These are phyloP conservation scores for Fusarium austroafricanum DNA, from an alignment of 2,329 filamentous ascomycete genomes.

Conservation along the genomic window DNA sequence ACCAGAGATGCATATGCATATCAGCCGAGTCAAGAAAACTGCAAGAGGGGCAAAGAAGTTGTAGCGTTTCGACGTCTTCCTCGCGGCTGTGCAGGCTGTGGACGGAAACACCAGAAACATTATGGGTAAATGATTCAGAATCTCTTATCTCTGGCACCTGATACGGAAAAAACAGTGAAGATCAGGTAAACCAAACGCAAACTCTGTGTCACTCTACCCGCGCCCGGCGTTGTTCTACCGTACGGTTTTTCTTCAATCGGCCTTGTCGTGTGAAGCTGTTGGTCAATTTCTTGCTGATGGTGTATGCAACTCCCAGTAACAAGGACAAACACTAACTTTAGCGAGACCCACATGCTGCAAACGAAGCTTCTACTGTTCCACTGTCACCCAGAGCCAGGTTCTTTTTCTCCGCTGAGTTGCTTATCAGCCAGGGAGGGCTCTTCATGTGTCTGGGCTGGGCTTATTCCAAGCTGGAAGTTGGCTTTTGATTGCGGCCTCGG, in stretches of 20 bases:
- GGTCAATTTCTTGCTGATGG: conserved; percentile 24
- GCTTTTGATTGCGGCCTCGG: conserved; percentile 21
- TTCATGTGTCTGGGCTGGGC: not conserved
- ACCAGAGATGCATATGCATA: conserved; percentile 15
- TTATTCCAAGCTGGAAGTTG: conserved; percentile 23
- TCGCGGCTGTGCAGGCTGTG: conserved; percentile 3
- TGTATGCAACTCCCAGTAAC: conserved; percentile 38
- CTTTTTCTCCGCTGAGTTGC: not conserved
- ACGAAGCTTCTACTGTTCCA: conserved; percentile 31
- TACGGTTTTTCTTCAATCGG: conserved; percentile 25
- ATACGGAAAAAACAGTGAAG: not conserved
- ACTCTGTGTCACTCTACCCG: conserved; percentile 32
- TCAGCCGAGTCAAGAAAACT: not conserved
- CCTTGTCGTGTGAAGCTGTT: conserved; percentile 32
- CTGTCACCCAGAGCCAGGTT: conserved; percentile 5
- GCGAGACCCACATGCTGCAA: conserved; percentile 45
- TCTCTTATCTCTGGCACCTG: conserved; percentile 10
- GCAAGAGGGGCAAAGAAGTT: not conserved
- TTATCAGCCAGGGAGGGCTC: conserved; percentile 34
- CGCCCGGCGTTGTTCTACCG: conserved; percentile 28
- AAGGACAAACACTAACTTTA: conserved; percentile 15
- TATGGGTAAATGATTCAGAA: not conserved
- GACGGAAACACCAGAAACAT: conserved; percentile 17
- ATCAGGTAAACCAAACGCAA: conserved; percentile 4
- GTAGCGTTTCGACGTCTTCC: not conserved